phyloP scores from a whole-genome alignment of 768 basidiomycete species.

The Tylopilus felleus region DNA sequence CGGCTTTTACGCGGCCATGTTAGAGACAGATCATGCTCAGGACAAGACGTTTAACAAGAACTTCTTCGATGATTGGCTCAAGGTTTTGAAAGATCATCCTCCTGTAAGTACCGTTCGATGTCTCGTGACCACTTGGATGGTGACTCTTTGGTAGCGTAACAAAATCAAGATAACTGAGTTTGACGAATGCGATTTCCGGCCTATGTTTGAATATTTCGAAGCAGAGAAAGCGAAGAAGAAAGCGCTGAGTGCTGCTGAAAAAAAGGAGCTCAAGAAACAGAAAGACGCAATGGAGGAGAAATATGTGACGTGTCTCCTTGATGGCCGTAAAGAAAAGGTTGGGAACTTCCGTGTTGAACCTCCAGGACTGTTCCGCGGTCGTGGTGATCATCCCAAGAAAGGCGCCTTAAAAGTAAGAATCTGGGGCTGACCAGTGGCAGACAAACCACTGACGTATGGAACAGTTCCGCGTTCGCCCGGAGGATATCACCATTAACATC shows the following conservation, averaged over 20 bases:
- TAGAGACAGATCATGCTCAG: constrained; percentile 90
- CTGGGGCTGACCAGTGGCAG: neutral
- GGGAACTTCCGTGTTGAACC: constrained; percentile 99
- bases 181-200: constrained; percentile 86
- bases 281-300: constrained; percentile 83
- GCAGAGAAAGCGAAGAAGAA: constrained; percentile 92
- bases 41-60: constrained; percentile 89
- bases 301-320: constrained; percentile 83
- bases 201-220: constrained; percentile 93
- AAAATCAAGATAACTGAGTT: constrained; percentile 73
- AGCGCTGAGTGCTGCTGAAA: constrained; percentile 75
- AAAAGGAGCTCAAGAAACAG: constrained; percentile 84
- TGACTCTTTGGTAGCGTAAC: constrained; percentile 47
- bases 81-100: constrained; percentile 72
- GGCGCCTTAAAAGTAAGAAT: constrained; percentile 81
- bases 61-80: constrained; percentile 90
- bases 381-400: constrained; percentile 98
- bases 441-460: constrained; percentile 6
- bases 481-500: constrained; percentile 96
- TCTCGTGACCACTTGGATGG: constrained; percentile 2
- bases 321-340: constrained; percentile 96
- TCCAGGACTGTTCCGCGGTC: constrained; percentile 96
- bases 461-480: constrained; percentile 84
- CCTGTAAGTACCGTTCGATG: constrained; percentile 55
- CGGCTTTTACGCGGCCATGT: constrained; percentile 88